Percentiles rank a stretch among this genome's conserved stretches.
These are phyloP conservation scores for Naegleria fowleri DNA, from an alignment of 208 protist genomes.

Conservation along the genomic window DNA sequence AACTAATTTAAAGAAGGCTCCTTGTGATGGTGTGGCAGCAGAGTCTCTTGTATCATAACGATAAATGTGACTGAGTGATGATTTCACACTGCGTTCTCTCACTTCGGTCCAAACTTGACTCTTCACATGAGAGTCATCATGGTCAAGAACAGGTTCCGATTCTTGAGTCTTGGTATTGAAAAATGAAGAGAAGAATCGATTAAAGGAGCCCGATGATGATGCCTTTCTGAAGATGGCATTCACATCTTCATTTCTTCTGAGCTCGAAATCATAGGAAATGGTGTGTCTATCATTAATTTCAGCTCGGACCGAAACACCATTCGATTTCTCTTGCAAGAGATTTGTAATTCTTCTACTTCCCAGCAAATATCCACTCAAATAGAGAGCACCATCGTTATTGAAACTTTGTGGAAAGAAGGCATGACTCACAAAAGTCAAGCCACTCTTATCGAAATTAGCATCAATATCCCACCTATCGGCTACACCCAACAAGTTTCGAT, in stretches of 20 bases:
- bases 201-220: background rate
- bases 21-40: background rate
- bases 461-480: background rate
- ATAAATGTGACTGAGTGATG: background rate
- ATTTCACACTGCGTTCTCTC: background rate
- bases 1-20: background rate
- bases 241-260: background rate
- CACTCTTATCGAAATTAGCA: background rate
- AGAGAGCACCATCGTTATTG: background rate
- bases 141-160: background rate
- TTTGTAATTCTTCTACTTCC: background rate
- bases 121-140: background rate
- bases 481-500: background rate
- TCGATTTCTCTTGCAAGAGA: background rate
- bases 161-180: background rate
- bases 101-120: constrained; percentile 6
- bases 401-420: background rate
- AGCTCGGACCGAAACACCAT: background rate
- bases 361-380: background rate
- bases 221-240: background rate
- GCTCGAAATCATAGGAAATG: background rate
- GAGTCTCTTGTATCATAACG: background rate
- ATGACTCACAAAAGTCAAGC: background rate
- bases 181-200: background rate
- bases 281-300: constrained; percentile 8